These are phyloP conservation scores for Ganoderma lucidum DNA, from an alignment of 1,284 basidiomycete species.

Conservation along the genomic window DNA sequence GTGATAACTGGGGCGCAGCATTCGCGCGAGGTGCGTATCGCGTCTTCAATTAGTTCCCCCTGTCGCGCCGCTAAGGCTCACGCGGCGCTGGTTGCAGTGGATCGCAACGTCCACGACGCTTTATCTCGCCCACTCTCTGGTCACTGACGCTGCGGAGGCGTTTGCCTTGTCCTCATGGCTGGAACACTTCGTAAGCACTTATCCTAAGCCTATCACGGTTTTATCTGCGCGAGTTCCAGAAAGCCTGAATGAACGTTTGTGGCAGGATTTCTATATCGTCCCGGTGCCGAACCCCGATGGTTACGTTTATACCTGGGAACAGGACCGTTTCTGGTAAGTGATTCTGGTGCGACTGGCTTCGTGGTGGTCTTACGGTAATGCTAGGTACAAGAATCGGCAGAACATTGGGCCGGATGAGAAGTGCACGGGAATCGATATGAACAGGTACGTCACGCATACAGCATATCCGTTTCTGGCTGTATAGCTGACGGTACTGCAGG, in stretches of 20 bases:
- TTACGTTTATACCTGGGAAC: conserved; percentile 66
- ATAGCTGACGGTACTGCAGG: conserved; percentile 25
- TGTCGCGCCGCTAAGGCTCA: background rate
- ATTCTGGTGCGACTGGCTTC: background rate
- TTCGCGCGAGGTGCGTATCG: conserved; percentile 53
- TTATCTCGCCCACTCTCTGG: conserved; percentile 77
- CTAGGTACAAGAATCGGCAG: conserved; percentile 82
- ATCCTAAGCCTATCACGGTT: background rate
- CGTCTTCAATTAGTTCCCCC: background rate
- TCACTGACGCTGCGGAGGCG: conserved; percentile 56
- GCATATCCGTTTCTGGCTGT: background rate
- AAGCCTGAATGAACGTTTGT: background rate
- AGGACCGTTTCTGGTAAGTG: conserved; percentile 73
- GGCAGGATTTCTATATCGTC: conserved; percentile 77
- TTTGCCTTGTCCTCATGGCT: conserved; percentile 61
- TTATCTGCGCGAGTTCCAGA: background rate
- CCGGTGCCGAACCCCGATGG: conserved; percentile 89
- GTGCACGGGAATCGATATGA: conserved; percentile 84
- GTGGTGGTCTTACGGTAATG: background rate
- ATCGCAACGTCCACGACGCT: conserved; percentile 78
- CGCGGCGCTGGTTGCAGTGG: conserved; percentile 59
- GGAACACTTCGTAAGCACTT: conserved; percentile 56
- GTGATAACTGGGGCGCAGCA: conserved; percentile 83
- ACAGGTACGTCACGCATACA: conserved; percentile 51
- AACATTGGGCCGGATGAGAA: conserved; percentile 53